A percentile compares a stretch with the other conserved stretches of the same genome.
These are phyloP conservation scores for Bathelium albidoporum DNA, from an alignment of 495 filamentous ascomycete species.

Conservation along the genomic window DNA sequence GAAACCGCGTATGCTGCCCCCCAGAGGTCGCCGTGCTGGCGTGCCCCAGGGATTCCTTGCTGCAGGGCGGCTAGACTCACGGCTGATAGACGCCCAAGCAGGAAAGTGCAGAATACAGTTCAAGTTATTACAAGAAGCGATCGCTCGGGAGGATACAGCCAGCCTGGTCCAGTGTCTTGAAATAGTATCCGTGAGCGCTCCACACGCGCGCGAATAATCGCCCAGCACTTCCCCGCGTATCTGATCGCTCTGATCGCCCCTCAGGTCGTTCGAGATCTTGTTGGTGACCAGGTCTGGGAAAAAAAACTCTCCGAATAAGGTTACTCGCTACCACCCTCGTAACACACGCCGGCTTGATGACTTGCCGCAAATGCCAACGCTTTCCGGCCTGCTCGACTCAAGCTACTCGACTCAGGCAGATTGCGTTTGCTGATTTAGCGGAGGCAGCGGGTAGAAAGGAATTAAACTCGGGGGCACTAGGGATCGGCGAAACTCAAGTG, in stretches of 20 bases:
- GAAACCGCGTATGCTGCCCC: not conserved
- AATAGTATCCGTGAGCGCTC: not conserved
- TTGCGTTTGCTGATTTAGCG: not conserved
- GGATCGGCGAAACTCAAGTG: not conserved
- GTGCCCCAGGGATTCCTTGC: not conserved
- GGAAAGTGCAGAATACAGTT: not conserved
- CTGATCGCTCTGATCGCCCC: not conserved
- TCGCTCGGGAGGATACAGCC: not conserved
- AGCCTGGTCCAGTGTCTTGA: not conserved
- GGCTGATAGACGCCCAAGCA: not conserved
- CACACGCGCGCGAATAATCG: constrained; percentile 1
- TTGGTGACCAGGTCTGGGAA: not conserved
- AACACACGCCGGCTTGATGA: not conserved
- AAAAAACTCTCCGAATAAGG: not conserved
- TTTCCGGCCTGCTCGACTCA: not conserved
- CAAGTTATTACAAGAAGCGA: not conserved
- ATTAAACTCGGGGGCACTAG: not conserved
- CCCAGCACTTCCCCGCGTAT: not conserved
- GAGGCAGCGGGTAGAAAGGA: not conserved
- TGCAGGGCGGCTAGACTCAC: not conserved
- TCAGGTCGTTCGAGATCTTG: not conserved
- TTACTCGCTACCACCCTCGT: constrained; percentile 1
- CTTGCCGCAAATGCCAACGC: not conserved
- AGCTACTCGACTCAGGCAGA: not conserved
- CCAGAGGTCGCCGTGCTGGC: not conserved